Evolutionary conservation across 2,329 filamentous ascomycete species (phyloP).

Genomic region (Ciborinia camelliae): DNA sequence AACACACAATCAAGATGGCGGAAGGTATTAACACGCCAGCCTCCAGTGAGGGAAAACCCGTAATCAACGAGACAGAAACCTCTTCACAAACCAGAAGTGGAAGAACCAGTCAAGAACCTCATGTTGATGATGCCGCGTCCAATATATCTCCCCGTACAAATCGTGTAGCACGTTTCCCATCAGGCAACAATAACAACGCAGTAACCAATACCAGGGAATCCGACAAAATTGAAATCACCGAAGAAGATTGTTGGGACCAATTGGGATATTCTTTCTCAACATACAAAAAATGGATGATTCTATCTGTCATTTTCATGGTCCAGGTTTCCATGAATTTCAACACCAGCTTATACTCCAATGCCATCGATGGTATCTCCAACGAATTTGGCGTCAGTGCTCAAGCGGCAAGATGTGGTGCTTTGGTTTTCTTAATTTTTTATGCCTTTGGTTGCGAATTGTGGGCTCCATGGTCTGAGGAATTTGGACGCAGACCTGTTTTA

Average conservation of each 20-base stretch:
- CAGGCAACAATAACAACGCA: neutral
- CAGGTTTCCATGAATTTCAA: slow-evolving; percentile 80
- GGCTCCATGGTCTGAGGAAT: slow-evolving; percentile 84
- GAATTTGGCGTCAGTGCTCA: slow-evolving; percentile 67
- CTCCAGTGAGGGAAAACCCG: neutral
- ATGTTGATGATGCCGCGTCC: neutral
- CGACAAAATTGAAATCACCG: slow-evolving; percentile 42
- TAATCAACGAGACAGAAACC: neutral
- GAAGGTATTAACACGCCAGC: neutral
- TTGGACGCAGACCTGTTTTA: slow-evolving; percentile 72
- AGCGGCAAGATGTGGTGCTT: slow-evolving; percentile 68
- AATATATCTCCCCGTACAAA: neutral
- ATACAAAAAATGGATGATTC: slow-evolving; percentile 67
- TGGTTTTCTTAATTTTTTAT: slow-evolving; percentile 75
- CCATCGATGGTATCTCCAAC: slow-evolving; percentile 59
- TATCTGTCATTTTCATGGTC: slow-evolving; percentile 69
- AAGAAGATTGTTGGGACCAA: slow-evolving; percentile 62
- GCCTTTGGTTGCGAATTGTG: slow-evolving; percentile 85
- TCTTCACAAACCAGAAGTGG: neutral
- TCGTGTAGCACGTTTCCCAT: slow-evolving; percentile 3
- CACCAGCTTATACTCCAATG: slow-evolving; percentile 70
- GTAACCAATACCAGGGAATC: neutral
- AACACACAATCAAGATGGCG: slow-evolving; percentile 9
- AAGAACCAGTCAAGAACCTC: neutral
- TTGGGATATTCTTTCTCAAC: slow-evolving; percentile 59